These are phyloP conservation scores for Chalara sp. DNA, from an alignment of 2,329 filamentous ascomycete genomes.

Conservation along the genomic window DNA sequence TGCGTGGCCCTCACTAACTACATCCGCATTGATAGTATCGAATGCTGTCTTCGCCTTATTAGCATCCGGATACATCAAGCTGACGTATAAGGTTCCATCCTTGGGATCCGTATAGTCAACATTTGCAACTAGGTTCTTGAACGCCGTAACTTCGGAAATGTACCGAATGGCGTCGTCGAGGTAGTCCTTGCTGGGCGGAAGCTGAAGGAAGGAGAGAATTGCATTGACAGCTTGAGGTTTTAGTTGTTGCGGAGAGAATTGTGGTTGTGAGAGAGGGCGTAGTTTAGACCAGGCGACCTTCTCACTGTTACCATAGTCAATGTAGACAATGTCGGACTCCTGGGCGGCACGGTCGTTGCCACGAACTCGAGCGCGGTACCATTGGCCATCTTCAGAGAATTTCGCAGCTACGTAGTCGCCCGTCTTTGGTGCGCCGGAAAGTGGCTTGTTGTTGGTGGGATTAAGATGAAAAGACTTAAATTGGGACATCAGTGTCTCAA, in stretches of 20 bases:
- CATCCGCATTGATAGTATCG: slow-evolving; percentile 83
- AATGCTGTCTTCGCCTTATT: slow-evolving; percentile 46
- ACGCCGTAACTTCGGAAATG: slow-evolving; percentile 67
- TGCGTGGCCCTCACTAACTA: slow-evolving; percentile 75
- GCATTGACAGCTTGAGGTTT: slow-evolving; percentile 85
- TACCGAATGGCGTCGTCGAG: slow-evolving; percentile 71
- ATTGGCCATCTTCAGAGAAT: slow-evolving; percentile 83
- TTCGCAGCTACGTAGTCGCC: slow-evolving; percentile 88
- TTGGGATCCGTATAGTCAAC: slow-evolving; percentile 75
- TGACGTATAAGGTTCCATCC: slow-evolving; percentile 79
- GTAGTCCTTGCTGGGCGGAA: slow-evolving; percentile 78
- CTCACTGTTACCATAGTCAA: slow-evolving; percentile 96
- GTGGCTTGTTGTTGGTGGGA: slow-evolving; percentile 67
- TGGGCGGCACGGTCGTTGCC: slow-evolving; percentile 88
- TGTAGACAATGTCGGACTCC: slow-evolving; percentile 84
- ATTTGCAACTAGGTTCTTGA: slow-evolving; percentile 76
- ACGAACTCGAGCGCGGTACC: slow-evolving; percentile 89
- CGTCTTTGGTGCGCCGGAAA: slow-evolving; percentile 74
- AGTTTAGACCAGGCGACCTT: slow-evolving; percentile 78
- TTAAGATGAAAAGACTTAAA: slow-evolving; percentile 90
- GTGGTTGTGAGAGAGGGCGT: slow-evolving; percentile 69
- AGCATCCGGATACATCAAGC: slow-evolving; percentile 72
- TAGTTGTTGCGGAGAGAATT: slow-evolving; percentile 76
- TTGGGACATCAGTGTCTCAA: slow-evolving; percentile 82
- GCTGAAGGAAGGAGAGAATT: slow-evolving; percentile 79